Evolutionary conservation across 2,329 filamentous ascomycete genomes (phyloP), one percentile per base, ranked within the genome.

Genomic region (Raffaelea arxii): DNA sequence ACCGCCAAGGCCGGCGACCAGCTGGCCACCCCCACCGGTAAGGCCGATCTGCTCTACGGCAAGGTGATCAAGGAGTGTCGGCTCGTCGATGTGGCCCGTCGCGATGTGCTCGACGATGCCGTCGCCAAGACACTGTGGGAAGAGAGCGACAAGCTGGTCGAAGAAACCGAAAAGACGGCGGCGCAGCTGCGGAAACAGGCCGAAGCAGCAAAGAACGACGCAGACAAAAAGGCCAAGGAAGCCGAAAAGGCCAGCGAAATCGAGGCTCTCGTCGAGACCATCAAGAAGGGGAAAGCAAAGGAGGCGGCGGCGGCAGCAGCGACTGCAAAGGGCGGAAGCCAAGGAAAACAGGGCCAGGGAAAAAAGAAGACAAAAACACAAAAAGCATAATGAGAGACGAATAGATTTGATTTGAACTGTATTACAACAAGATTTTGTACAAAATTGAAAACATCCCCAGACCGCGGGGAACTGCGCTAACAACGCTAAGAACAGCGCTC

Each of bases 51-150:
- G 11, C 42, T 54, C 35, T 44, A 46, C 6, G 23, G 40, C 43
- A 82, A 75, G 59, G 61, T 94, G 42, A 74, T 98, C 60, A 97
- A 96, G 65, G 94, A 97, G 64, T 97, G 91, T 61, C 80, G 78
- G 55, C 78, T 87, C 58, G 74, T 90, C 18, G 77, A 84, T 51
- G 84, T 80, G 62, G 74, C 82, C 23, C 74, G 86, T 45, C 71
- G 68, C 23, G 90, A 96, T 57, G 73, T 96, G 39, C 75, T 75
- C 53, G 85, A 94, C 59, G 89, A 94, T 53, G 76, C 75, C 19
- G 67, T 86, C 25, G 89, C 88, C 49, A 89, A 94, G 74, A 78
- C 82, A 61, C 69, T 98, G 16, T 98, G 91, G 91, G 79, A 94
- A 59, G 81, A 86, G 49, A 95, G 86, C 59, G 90, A 95, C 58